These are phyloP conservation scores for Isochrysis galbana DNA, from an alignment of 78 protist species.

Conservation along the genomic window DNA sequence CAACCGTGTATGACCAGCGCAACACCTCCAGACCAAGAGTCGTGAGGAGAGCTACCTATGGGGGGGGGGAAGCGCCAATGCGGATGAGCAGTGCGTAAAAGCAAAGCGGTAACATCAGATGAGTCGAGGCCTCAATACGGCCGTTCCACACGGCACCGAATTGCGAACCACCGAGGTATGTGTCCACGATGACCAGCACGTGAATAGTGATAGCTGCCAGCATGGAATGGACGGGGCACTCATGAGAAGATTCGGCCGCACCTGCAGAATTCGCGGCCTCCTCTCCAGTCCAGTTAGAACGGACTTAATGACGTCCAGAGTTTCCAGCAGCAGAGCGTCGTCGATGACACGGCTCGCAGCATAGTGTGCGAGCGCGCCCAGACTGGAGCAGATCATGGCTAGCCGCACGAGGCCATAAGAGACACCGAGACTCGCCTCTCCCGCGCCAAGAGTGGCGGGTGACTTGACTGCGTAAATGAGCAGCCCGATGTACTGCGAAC, in stretches of 20 bases:
- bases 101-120: too few species aligned
- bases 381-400: not conserved
- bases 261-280: not conserved
- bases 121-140: too few species aligned
- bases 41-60: not conserved
- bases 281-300: not conserved
- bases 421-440: not conserved
- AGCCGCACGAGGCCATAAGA: not conserved
- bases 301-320: not conserved
- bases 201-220: not conserved
- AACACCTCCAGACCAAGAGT: not conserved
- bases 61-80: not conserved
- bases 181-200: too few species aligned
- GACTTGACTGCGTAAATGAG: not conserved
- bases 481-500: not conserved
- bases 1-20: not conserved
- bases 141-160: too few species aligned
- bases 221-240: not conserved
- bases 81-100: too few species aligned
- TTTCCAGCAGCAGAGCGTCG: not conserved
- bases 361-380: not conserved
- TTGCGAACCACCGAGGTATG: too few species aligned
- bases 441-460: not conserved
- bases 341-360: not conserved
- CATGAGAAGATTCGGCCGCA: too few species aligned